phyloP scores from a whole-genome alignment of 306 rosid genomes.

The Albizia julibrissin region DNA sequence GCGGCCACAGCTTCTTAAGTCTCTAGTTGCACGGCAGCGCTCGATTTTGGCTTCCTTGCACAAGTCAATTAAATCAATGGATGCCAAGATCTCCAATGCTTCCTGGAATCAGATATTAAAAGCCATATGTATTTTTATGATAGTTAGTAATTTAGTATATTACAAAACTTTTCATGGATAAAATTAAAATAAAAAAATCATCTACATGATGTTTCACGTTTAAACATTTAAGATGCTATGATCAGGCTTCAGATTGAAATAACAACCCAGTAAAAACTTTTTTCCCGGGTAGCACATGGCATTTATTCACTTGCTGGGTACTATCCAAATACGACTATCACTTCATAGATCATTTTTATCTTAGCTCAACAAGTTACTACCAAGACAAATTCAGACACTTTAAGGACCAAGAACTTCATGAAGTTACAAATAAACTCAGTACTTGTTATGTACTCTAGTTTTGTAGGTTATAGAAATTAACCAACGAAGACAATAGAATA shows the following conservation, averaged over 20 bases:
- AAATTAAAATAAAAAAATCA: conserved; percentile 6
- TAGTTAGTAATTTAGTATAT: background rate
- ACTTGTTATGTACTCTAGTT: background rate
- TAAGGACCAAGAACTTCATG: background rate
- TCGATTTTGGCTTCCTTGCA: conserved; percentile 96
- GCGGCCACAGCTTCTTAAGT: conserved; percentile 96
- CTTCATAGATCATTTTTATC: background rate
- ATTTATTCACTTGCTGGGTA: conserved; percentile 5
- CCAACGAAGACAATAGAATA: background rate
- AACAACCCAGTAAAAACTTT: conserved; percentile 11
- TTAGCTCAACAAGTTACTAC: background rate
- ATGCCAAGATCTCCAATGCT: conserved; percentile 84
- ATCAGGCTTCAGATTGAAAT: conserved; percentile 11
- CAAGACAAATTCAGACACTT: background rate
- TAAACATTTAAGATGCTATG: background rate
- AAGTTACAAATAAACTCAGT: background rate
- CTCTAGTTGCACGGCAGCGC: conserved; percentile 94
- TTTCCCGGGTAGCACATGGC: background rate
- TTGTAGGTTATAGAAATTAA: conserved; percentile 8
- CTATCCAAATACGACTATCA: background rate
- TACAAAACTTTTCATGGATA: conserved; percentile 3
- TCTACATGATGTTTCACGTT: background rate
- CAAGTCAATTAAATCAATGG: conserved; percentile 78
- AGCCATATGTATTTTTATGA: conserved; percentile 10
- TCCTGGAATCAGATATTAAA: conserved; percentile 57